A percentile compares a stretch with the other conserved stretches of the same genome.
Evolutionary conservation across 371 early-diverging fungal species (phyloP).

Genomic region (Rhizopus sp.): DNA sequence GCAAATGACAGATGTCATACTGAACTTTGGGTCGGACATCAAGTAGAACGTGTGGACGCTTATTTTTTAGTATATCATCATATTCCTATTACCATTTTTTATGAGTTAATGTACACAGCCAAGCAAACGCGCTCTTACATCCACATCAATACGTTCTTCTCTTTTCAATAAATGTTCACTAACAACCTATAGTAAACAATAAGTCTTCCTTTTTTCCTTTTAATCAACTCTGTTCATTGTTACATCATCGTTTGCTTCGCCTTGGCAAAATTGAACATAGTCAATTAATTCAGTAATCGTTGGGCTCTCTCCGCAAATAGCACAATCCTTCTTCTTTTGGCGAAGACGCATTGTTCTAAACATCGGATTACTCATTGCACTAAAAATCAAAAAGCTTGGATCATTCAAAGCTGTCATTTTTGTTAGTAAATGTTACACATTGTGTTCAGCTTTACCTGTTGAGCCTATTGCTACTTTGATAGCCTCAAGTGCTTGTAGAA

Average conservation of each 20-base stretch:
- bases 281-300: constrained; percentile 78
- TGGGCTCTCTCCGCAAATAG: constrained; percentile 86
- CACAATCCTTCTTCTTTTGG: constrained; percentile 67
- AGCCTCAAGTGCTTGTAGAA: constrained; percentile 93
- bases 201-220: background rate
- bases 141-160: constrained; percentile 34
- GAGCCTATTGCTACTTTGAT: constrained; percentile 78
- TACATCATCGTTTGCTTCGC: constrained; percentile 77
- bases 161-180: constrained; percentile 24
- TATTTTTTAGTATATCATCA: constrained; percentile 23
- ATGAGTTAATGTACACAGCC: background rate
- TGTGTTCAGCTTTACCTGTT: constrained; percentile 21
- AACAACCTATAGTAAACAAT: constrained; percentile 5
- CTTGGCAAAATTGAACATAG: constrained; percentile 90
- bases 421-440: background rate
- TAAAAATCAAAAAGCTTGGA: constrained; percentile 80
- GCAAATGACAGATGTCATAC: constrained; percentile 81
- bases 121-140: constrained; percentile 11
- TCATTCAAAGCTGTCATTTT: constrained; percentile 26
- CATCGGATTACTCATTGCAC: constrained; percentile 69
- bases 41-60: constrained; percentile 70
- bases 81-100: constrained; percentile 36
- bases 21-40: constrained; percentile 88
- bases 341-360: constrained; percentile 85
- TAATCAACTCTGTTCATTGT: background rate